Evolutionary conservation across 1,284 basidiomycete genomes (phyloP).

Genomic region (Papiliotrema flavescens): DNA sequence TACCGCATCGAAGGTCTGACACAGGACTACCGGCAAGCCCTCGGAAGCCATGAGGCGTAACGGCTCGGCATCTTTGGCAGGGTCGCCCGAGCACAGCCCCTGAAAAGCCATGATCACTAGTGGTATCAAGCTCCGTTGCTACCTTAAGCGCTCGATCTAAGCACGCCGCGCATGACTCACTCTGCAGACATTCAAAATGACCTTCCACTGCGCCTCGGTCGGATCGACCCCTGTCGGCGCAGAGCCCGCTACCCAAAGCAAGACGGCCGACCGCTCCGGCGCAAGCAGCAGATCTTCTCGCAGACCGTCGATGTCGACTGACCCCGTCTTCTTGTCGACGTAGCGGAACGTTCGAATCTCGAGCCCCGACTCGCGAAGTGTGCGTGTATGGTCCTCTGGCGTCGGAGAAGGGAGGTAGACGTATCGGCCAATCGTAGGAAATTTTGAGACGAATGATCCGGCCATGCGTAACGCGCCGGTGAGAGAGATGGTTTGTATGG

Average conservation of each 20-base stretch:
- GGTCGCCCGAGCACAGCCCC: constrained; percentile 44
- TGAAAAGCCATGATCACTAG: constrained; percentile 46
- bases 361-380: constrained; percentile 40
- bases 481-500: constrained; percentile 86
- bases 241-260: constrained; percentile 91
- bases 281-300: constrained; percentile 58
- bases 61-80: constrained; percentile 43
- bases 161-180: constrained; percentile 18
- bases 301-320: constrained; percentile 77
- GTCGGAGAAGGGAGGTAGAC: constrained; percentile 40
- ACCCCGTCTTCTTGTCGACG: constrained; percentile 85
- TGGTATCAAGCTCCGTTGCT: constrained; percentile 42
- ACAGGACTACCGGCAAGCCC: constrained; percentile 43
- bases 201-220: constrained; percentile 79
- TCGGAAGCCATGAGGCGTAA: constrained; percentile 47
- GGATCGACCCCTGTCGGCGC: constrained; percentile 97
- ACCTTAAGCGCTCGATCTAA: background rate
- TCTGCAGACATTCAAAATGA: too few relatives aligned
- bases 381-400: constrained; percentile 35
- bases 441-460: constrained; percentile 78
- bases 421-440: constrained; percentile 42
- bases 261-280: constrained; percentile 70
- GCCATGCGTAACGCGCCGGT: constrained; percentile 95
- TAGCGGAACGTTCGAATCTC: constrained; percentile 54
- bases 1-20: constrained; percentile 47